Percentiles rank a stretch among this genome's conserved stretches.
These are phyloP conservation scores for Claviceps cyperi DNA, from an alignment of 2,329 filamentous ascomycete species.

Conservation along the genomic window DNA sequence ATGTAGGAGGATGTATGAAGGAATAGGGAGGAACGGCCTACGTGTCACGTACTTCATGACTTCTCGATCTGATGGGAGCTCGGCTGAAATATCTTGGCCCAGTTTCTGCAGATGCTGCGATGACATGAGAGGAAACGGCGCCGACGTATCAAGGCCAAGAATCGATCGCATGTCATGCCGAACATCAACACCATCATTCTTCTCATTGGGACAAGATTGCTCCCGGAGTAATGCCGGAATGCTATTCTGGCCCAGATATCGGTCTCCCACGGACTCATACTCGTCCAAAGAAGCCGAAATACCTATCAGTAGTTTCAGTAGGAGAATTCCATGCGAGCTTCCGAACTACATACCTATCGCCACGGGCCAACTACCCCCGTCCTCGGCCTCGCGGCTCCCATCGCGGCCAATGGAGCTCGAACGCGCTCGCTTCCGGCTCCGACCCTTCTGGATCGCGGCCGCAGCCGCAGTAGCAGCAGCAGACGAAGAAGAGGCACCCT, in stretches of 20 bases:
- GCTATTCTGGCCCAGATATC: constrained; percentile 53
- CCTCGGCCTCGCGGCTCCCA: constrained; percentile 20
- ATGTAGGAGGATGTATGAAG: no score
- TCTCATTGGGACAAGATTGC: constrained; percentile 39
- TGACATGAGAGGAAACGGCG: constrained; percentile 54
- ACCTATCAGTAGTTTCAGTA: constrained; percentile 4
- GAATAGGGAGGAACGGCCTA: neutral
- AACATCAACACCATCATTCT: constrained; percentile 40
- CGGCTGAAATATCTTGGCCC: constrained; percentile 44
- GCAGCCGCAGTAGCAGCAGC: constrained; percentile 6
- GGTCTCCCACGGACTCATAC: constrained; percentile 39
- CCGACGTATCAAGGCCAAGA: constrained; percentile 49
- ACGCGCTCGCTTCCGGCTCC: constrained; percentile 19
- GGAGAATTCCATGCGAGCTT: neutral
- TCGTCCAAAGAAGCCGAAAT: constrained; percentile 32
- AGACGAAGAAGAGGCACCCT: constrained; percentile 13
- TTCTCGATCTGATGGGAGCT: constrained; percentile 49
- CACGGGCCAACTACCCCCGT: constrained; percentile 28
- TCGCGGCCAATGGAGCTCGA: constrained; percentile 20
- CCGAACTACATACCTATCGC: constrained; percentile 20
- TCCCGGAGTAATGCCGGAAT: constrained; percentile 51
- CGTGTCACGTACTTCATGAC: constrained; percentile 45
- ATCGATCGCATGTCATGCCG: constrained; percentile 53
- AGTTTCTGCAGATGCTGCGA: constrained; percentile 44
- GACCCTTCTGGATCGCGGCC: constrained; percentile 9